Percentiles rank a stretch among this genome's conserved stretches.
These are phyloP conservation scores for Cytospora schulzeri DNA, from an alignment of 2,329 filamentous ascomycete genomes.

Conservation along the genomic window DNA sequence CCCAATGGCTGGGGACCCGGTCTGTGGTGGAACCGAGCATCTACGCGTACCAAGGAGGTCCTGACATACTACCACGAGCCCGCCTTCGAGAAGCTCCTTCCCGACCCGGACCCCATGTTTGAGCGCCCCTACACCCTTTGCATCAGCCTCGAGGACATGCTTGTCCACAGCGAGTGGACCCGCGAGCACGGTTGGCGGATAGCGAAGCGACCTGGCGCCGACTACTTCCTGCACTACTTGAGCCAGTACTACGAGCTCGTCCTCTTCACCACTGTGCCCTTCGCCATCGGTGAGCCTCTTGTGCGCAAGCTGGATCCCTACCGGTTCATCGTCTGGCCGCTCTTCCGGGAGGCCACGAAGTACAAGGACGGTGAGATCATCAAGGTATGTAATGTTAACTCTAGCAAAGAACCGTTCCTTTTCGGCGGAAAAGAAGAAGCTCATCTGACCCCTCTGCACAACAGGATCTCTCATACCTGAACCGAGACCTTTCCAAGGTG, in stretches of 20 bases:
- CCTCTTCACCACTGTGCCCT: conserved; percentile 88
- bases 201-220: conserved; percentile 90
- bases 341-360: conserved; percentile 95
- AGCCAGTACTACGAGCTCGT: conserved; percentile 98
- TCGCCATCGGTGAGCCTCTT: conserved; percentile 80
- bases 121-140: conserved; percentile 91
- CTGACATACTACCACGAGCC: conserved; percentile 95
- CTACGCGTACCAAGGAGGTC: conserved; percentile 72
- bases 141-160: conserved; percentile 87
- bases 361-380: conserved; percentile 96
- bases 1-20: conserved; percentile 77
- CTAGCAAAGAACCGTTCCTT: not conserved
- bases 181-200: conserved; percentile 93
- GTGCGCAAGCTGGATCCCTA: conserved; percentile 93
- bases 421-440: not conserved
- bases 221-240: conserved; percentile 96
- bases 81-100: conserved; percentile 89
- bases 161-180: conserved; percentile 93
- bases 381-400: conserved; percentile 63
- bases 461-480: conserved; percentile 95
- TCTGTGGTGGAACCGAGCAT: conserved; percentile 80
- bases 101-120: conserved; percentile 75
- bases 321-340: conserved; percentile 90
- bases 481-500: conserved; percentile 92
- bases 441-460: conserved; percentile 27